Percentiles rank a stretch among this genome's conserved stretches.
These are phyloP conservation scores for Gillenia trifoliata DNA, from an alignment of 306 rosid species.

Conservation along the genomic window DNA sequence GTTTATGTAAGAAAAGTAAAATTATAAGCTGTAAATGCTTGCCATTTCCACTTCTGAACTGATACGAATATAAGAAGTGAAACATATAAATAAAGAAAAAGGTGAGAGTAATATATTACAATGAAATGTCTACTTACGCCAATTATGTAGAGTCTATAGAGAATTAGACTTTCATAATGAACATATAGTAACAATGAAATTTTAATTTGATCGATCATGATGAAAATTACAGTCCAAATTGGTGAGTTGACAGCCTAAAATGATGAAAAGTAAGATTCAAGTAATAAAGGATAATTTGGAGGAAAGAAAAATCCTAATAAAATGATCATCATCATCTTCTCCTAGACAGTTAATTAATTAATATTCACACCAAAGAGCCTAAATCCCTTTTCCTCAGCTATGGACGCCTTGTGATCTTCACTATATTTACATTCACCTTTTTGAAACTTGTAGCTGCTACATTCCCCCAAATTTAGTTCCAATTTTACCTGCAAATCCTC, in stretches of 20 bases:
- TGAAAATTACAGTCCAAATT: not conserved
- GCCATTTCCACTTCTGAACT: not conserved
- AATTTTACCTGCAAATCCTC: not conserved
- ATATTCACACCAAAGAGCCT: constrained; percentile 47
- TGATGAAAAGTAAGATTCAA: not conserved
- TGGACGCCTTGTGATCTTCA: constrained; percentile 9
- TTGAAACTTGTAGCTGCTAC: not conserved
- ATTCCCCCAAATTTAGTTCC: constrained; percentile 15
- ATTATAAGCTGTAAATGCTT: not conserved
- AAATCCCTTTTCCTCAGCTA: constrained; percentile 25
- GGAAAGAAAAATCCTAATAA: no score
- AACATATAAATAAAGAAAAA: no score
- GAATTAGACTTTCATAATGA: not conserved
- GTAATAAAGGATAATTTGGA: not conserved
- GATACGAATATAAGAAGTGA: not conserved
- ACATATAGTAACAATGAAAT: not conserved
- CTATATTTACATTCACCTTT: not conserved
- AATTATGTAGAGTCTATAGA: not conserved
- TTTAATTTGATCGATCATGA: not conserved
- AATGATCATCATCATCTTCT: not conserved
- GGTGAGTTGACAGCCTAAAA: not conserved
- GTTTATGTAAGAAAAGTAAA: no score
- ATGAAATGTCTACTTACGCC: no score
- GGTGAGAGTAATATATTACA: no score
- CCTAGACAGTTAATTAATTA: not conserved